phyloP scores from a whole-genome alignment of 441 rosid genomes.

The Euphorbia neoarborescens region DNA sequence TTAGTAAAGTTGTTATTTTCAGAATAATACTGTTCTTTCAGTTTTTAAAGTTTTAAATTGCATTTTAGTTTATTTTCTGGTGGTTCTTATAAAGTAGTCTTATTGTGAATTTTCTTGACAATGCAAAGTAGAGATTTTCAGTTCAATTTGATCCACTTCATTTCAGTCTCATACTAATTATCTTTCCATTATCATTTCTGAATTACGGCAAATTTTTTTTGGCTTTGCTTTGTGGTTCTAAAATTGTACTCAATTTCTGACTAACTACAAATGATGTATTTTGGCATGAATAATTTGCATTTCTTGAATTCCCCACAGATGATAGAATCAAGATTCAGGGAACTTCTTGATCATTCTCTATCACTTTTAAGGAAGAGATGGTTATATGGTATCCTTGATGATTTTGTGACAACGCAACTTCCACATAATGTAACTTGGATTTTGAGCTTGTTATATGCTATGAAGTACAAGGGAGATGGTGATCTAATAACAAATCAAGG shows the following conservation, averaged over 20 bases:
- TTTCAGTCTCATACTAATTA: neutral
- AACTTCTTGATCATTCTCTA: conserved; percentile 78
- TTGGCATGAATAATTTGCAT: neutral
- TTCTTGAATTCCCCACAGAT: conserved; percentile 40
- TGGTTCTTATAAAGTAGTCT: no score
- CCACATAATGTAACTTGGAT: conserved; percentile 99
- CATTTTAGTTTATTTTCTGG: neutral
- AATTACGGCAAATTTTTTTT: neutral
- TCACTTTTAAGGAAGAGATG: conserved; percentile 82
- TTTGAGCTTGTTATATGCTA: conserved; percentile 87
- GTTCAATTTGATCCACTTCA: neutral
- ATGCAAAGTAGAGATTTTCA: neutral
- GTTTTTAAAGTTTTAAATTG: neutral
- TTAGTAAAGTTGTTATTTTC: neutral
- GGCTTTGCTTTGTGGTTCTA: neutral
- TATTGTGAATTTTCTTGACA: neutral
- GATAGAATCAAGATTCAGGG: conserved; percentile 84
- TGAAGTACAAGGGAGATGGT: conserved; percentile 90
- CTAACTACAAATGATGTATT: neutral
- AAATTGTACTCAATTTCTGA: neutral
- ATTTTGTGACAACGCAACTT: conserved; percentile 95
- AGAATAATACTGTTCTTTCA: neutral
- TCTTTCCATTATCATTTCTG: neutral
- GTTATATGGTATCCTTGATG: conserved; percentile 89
- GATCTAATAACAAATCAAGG: conserved; percentile 80